Percentiles rank a stretch among this genome's conserved stretches.
Conservation (phyloP, 192 early-diverging fungal genomes). For the Entrophospora sp. region DNA sequence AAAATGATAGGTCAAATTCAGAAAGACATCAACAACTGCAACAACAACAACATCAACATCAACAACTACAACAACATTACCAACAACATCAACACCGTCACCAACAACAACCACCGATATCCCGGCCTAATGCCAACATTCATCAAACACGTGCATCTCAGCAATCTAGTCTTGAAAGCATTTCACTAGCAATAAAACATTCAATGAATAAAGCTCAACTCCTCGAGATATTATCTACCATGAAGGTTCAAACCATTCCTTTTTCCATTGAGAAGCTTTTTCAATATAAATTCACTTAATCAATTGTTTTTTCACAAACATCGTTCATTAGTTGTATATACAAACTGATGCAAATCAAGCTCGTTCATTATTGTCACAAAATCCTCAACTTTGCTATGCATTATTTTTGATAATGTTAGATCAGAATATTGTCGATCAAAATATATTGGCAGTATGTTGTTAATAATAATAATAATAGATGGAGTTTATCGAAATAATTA, state of each 20-base stretch:
- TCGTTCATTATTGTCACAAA: constrained; percentile 54
- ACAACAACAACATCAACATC: constrained; percentile 8
- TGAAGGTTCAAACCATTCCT: constrained; percentile 42
- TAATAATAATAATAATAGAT: background rate
- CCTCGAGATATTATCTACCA: constrained; percentile 52
- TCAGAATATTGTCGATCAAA: constrained; percentile 40
- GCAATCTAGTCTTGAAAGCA: background rate
- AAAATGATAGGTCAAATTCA: background rate
- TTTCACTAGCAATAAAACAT: constrained; percentile 36
- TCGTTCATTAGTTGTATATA: constrained; percentile 27
- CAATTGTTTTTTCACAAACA: background rate
- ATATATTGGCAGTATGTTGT: background rate
- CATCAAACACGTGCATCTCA: constrained; percentile 6
- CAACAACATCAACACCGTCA: constrained; percentile 16
- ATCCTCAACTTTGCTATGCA: constrained; percentile 78
- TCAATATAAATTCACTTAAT: background rate
- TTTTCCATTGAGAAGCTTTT: background rate
- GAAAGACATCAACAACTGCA: constrained; percentile 23
- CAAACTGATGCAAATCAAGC: constrained; percentile 54
- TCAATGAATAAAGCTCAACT: constrained; percentile 52
- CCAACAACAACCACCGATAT: constrained; percentile 13
- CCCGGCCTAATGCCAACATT: constrained; percentile 8
- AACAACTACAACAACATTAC: constrained; percentile 21
- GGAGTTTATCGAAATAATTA: background rate
- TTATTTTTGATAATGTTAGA: constrained; percentile 74